These are phyloP conservation scores for Aspergillus hiratsukae DNA, from an alignment of 2,329 filamentous ascomycete genomes.

Conservation along the genomic window DNA sequence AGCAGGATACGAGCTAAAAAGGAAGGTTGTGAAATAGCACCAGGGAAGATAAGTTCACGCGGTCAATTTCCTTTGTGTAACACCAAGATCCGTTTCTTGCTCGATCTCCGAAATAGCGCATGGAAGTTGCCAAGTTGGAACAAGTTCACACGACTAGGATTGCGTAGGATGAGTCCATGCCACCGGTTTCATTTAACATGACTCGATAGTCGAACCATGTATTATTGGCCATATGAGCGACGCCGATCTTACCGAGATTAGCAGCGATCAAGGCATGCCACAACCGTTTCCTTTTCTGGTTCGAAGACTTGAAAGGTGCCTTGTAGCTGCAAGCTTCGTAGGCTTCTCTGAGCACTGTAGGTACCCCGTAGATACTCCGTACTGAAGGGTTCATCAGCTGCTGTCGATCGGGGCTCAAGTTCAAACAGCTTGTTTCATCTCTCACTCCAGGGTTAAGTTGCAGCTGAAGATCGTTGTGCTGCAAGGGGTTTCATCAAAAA, in stretches of 20 bases:
- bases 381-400: neutral
- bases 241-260: neutral
- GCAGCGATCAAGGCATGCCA: neutral
- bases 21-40: neutral
- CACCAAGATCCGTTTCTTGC: neutral
- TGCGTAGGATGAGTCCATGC: neutral
- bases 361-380: neutral
- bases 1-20: neutral
- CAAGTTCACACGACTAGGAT: no score
- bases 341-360: neutral
- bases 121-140: no score
- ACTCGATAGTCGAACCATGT: neutral
- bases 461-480: neutral
- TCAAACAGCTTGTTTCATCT: neutral
- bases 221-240: neutral
- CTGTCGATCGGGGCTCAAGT: neutral
- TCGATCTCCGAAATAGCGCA: neutral
- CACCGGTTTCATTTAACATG: neutral
- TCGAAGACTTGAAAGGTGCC: neutral
- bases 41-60: neutral
- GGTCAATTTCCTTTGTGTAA: neutral
- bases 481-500: neutral
- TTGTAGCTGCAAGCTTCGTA: neutral
- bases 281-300: neutral
- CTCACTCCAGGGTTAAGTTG: neutral